phyloP scores from a whole-genome alignment of 495 filamentous ascomycete species.

The Cairneyella variabilis region DNA sequence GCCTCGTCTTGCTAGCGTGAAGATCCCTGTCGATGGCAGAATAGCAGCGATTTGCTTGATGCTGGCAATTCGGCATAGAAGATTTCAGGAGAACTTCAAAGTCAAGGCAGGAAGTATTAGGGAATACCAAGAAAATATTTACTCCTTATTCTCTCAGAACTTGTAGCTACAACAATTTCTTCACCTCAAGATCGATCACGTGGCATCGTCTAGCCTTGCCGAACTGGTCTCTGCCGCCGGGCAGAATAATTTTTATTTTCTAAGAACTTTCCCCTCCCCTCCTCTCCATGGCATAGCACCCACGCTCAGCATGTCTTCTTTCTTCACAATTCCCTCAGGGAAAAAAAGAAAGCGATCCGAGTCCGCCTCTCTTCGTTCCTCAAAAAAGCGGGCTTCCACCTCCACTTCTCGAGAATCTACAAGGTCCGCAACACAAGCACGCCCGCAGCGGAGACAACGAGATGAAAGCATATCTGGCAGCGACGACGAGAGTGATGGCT shows the following conservation, averaged over 20 bases:
- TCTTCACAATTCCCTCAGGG: slow-evolving; percentile 75
- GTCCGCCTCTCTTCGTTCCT: slow-evolving; percentile 33
- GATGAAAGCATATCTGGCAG: slow-evolving; percentile 78
- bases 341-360: slow-evolving; percentile 72
- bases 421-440: too few relatives aligned
- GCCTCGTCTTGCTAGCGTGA: slow-evolving; percentile 1
- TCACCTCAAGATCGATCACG: too few relatives aligned
- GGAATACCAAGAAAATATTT: too few relatives aligned
- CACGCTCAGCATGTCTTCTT: slow-evolving; percentile 63
- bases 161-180: too few relatives aligned
- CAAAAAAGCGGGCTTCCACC: slow-evolving; percentile 40
- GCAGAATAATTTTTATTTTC: slow-evolving; percentile 9
- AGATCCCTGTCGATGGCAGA: slow-evolving; percentile 6
- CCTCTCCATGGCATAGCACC: neutral
- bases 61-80: too few relatives aligned
- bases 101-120: too few relatives aligned
- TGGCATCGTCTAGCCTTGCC: too few relatives aligned
- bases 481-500: slow-evolving; percentile 61
- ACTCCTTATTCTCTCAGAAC: too few relatives aligned
- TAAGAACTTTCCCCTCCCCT: neutral
- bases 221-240: neutral
- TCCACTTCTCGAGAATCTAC: too few relatives aligned
- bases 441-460: slow-evolving; percentile 13
- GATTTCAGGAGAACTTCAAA: too few relatives aligned
- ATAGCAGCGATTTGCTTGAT: too few relatives aligned